Base-by-base conservation (phyloP, 2,329 filamentous ascomycete species). In the Emmonsiellopsis sp. region DNA sequence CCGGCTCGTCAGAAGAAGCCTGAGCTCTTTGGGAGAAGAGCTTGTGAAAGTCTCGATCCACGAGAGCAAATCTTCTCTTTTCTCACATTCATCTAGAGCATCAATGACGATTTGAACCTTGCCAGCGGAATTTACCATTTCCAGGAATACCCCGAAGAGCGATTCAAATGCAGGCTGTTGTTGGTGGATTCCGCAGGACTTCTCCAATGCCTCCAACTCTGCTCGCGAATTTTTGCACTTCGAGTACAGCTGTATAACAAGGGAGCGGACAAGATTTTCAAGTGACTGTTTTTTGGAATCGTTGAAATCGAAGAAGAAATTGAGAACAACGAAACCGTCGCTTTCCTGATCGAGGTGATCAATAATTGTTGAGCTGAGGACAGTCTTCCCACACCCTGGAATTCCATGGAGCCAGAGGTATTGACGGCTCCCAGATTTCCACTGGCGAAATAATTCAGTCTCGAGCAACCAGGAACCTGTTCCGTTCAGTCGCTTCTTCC, bases 301-400 rank as follows among this genome's bases (percentile, higher is more conserved):
- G 31, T 47, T 55, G 51, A 57, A 58, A 50, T 58, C 57, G 39
- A 58, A 58, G 42, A 55, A 58, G 42, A 58, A 58, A 46, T 57
- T 55, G 39, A 37, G 37, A 14, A 58, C 53, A 27, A 46, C 43
- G n/a, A 42, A 47, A 33, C 33, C 32, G 14, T 44, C 5, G 34
- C 11, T 17, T 45, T 34, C 14, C 14, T 51, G 39, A 17, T 46
- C 14, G 34, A 56, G 42, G 34, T 51, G 45, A 6, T 56, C 44
- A 21, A 56, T 46, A 27, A 54, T 42, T 14, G 53, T 55, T 14
- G 53, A 39, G 42, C 53, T 57, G 47, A 57, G 47, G 21, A 57
- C 32, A 17, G 55, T 55, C 51, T 57, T 57, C n/a, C 55, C 53
- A 39, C 55, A 55, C 6, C 55, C 55, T 37, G 50, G 6, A 31